These are phyloP conservation scores for Wickerhamomyces sp. DNA, from an alignment of 1,139 yeast genomes.

Conservation along the genomic window DNA sequence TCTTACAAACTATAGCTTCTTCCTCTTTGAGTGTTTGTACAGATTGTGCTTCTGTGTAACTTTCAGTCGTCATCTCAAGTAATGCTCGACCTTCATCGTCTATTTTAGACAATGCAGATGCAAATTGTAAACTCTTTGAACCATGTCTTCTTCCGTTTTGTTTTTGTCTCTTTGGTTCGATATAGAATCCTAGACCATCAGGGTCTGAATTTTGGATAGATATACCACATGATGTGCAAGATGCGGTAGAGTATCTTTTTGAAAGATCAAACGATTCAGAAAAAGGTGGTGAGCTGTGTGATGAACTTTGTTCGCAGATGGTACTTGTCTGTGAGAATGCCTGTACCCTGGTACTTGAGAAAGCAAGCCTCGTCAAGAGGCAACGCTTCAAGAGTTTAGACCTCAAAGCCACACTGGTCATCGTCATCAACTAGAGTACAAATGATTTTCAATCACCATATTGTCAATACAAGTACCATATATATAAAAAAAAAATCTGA, in stretches of 20 bases:
- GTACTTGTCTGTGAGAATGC: no score
- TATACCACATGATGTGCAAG: conserved; percentile 47
- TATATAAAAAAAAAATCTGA: no score
- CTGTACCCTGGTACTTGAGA: no score
- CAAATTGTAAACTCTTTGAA: conserved; percentile 18
- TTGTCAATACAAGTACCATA: no score
- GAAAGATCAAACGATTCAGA: neutral
- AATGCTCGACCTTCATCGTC: conserved; percentile 20
- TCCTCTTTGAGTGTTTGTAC: neutral
- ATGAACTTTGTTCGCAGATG: no score
- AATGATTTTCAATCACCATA: no score
- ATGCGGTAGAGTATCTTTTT: conserved; percentile 3
- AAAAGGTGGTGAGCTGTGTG: neutral
- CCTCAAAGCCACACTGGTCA: no score
- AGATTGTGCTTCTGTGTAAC: neutral
- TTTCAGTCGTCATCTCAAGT: conserved; percentile 4
- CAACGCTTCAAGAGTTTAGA: no score
- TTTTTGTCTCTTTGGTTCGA: conserved; percentile 21
- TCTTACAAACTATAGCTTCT: conserved; percentile 33
- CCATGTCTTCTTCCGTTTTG: conserved; percentile 5
- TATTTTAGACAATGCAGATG: conserved; percentile 17
- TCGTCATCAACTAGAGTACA: no score
- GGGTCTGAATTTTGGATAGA: conserved; percentile 38
- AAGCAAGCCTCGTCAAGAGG: no score
- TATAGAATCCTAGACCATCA: conserved; percentile 38